Evolutionary conservation across 345 rosid species (phyloP).

Genomic region (Bruguiera sexangula): DNA sequence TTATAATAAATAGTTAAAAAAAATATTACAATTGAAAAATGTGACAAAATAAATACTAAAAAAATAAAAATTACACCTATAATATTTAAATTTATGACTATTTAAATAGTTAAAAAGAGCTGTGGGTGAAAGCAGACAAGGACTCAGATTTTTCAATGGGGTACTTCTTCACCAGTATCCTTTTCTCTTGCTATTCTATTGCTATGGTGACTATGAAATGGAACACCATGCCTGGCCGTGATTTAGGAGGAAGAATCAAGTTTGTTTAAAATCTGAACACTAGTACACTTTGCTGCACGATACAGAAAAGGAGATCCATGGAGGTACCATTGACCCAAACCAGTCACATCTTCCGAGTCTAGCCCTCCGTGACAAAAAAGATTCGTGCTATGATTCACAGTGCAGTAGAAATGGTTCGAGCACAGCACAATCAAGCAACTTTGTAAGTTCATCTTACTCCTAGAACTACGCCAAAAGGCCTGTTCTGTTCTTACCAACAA

Average conservation of each 20-base stretch:
- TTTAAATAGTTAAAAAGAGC: constrained; percentile 38
- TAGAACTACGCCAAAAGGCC: constrained; percentile 30
- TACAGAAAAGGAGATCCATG: constrained; percentile 59
- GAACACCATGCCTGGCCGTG: neutral
- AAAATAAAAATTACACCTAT: too few relatives aligned
- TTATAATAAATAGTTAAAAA: too few relatives aligned
- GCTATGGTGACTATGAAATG: neutral
- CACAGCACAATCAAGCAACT: constrained; percentile 56
- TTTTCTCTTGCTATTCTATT: neutral
- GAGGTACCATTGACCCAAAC: constrained; percentile 56
- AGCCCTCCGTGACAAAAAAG: constrained; percentile 57
- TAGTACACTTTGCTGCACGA: constrained; percentile 46
- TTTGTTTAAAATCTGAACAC: constrained; percentile 22
- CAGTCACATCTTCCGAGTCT: constrained; percentile 51
- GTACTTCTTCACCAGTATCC: constrained; percentile 29
- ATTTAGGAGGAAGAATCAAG: neutral
- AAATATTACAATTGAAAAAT: too few relatives aligned
- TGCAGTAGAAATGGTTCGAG: constrained; percentile 67
- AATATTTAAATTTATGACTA: too few relatives aligned
- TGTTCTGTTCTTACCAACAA: constrained; percentile 24
- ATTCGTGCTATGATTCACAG: constrained; percentile 69
- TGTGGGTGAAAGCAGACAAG: constrained; percentile 48
- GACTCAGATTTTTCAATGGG: constrained; percentile 73
- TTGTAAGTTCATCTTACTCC: constrained; percentile 42
- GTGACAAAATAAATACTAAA: too few relatives aligned